Conservation (phyloP, 2,329 filamentous ascomycete genomes). For the Aurifilum marmelostoma region DNA sequence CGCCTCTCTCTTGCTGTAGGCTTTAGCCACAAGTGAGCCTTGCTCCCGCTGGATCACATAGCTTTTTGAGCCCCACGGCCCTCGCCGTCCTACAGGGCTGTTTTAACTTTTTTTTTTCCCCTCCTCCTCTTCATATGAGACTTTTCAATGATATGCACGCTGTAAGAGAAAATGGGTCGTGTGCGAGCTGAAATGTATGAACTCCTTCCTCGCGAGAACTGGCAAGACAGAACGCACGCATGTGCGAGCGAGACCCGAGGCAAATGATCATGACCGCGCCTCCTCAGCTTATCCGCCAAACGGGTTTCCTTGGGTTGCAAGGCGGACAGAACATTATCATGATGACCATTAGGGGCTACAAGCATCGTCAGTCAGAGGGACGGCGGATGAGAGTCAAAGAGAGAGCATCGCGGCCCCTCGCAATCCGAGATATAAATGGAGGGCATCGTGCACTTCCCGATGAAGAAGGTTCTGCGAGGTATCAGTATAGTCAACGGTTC, state of each 20-base stretch:
- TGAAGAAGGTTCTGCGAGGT: conserved; percentile 13
- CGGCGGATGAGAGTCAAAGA: no score
- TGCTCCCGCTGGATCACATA: not conserved
- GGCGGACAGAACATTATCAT: not conserved
- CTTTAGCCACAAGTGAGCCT: conserved; percentile 6
- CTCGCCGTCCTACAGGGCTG: not conserved
- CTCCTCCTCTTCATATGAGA: not conserved
- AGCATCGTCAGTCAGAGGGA: not conserved
- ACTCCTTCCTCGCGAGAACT: not conserved
- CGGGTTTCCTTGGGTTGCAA: not conserved
- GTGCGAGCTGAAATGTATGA: not conserved
- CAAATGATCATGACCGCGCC: not conserved
- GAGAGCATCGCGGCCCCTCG: not conserved
- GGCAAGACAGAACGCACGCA: not conserved
- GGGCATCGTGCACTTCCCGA: conserved; percentile 1
- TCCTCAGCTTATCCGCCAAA: not conserved
- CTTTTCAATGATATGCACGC: not conserved
- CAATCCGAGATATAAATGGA: conserved; percentile 1
- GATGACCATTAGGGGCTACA: not conserved
- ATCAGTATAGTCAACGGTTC: not conserved
- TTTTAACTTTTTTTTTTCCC: not conserved
- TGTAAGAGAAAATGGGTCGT: not conserved
- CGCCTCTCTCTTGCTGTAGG: not conserved
- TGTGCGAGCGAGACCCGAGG: not conserved
- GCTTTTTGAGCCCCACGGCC: not conserved